Base-by-base conservation (phyloP, 1,284 basidiomycete species). In the Puccinia triticina region DNA sequence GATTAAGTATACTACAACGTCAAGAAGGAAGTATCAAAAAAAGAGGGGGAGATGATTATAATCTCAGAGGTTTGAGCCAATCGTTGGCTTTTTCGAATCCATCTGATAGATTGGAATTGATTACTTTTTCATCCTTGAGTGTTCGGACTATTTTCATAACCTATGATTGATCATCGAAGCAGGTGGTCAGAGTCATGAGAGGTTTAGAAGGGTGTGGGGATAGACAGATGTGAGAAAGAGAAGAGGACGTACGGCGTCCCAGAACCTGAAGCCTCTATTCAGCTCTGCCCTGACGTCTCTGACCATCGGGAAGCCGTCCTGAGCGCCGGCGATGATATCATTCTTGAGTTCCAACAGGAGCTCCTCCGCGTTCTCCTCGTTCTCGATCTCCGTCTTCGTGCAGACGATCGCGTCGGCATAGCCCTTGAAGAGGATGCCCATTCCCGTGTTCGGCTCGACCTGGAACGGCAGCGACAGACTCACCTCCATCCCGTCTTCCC, bases 201-300 rank as follows among this genome's bases (percentile, higher is more conserved):
- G 55, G 11, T 10, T 37, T 7, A 1, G 16, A 37, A 46, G 50
- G 29, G n/a, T 32, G 64, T 18, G n/a, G 83, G 72, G 83, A 69
- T 55, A 83, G 84, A 86, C 83, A 84, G 84, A 66, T 32, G 18
- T 14, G 53, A 26, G 53, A 26, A 23, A 46, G 64, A 69, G 23
- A 57, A 57, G 40, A 81, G 21, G 1, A 91, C 94, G 89, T 87
- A 96, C 95, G 87, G 95, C 91, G 86, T 96, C 93, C 96, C 97
- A 99, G 89, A 99, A 99, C 85, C 97, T 90, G 89, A 99, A 98
- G 5, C 95, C 96, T 79, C 97, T 89, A 87, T 95, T 94, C 74
- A 99, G 92, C 89, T 99, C 96, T 81, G 88, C 88, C 87, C 92
- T 91, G 10, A 96, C 94, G 83, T 88, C 88, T 89, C 95, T 96